Percentiles rank a stretch among this genome's conserved stretches.
Conservation (phyloP, 202 grass and related monocot species). For the Elaeis oleifera region DNA sequence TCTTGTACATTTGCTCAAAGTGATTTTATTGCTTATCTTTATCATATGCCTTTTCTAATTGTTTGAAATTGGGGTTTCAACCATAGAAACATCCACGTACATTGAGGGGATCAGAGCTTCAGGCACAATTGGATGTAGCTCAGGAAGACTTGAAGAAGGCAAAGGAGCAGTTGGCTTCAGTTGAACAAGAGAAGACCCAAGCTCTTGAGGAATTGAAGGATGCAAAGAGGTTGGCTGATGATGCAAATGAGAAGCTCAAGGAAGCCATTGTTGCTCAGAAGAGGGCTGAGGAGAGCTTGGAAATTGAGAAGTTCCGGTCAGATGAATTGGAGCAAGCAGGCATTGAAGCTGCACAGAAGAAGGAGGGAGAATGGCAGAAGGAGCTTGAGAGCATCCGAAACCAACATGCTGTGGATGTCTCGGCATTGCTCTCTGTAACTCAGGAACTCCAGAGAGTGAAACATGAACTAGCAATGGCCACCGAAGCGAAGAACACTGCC, state of each 20-base stretch:
- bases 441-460: slow-evolving; percentile 69
- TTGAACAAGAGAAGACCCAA: slow-evolving; percentile 58
- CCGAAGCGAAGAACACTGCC: slow-evolving; percentile 66
- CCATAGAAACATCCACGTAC: slow-evolving; percentile 50
- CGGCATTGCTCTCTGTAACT: slow-evolving; percentile 49
- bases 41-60: not conserved
- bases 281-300: slow-evolving; percentile 65
- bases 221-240: slow-evolving; percentile 54
- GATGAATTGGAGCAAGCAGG: slow-evolving; percentile 74
- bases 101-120: slow-evolving; percentile 57
- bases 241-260: slow-evolving; percentile 69
- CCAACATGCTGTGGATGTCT: slow-evolving; percentile 54
- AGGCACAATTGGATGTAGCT: slow-evolving; percentile 45
- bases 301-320: slow-evolving; percentile 92
- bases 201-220: slow-evolving; percentile 61
- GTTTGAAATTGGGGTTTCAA: slow-evolving; percentile 5
- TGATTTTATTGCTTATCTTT: not conserved
- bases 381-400: slow-evolving; percentile 57
- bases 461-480: slow-evolving; percentile 46
- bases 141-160: slow-evolving; percentile 82
- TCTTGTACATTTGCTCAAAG: not conserved
- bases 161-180: slow-evolving; percentile 55
- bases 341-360: slow-evolving; percentile 60
- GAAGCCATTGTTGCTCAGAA: slow-evolving; percentile 75
- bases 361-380: slow-evolving; percentile 65